These are phyloP conservation scores for Piper longum DNA, from an alignment of 164 flowering plant species.

Conservation along the genomic window DNA sequence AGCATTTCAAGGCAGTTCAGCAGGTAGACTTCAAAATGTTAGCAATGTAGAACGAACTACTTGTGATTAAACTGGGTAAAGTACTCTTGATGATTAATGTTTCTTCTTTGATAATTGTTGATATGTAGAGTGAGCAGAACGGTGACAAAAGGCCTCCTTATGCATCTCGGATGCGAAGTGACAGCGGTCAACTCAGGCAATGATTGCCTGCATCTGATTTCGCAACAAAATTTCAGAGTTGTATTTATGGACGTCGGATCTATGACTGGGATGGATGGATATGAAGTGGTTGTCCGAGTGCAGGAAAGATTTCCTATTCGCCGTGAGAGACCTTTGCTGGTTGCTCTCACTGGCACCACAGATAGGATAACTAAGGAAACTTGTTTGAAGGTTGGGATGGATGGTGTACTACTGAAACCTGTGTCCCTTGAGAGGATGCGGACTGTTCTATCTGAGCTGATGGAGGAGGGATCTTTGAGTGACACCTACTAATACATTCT, in stretches of 20 bases:
- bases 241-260: conserved; percentile 45
- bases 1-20: too few species aligned
- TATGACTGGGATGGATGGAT: conserved; percentile 40
- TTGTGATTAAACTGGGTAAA: neutral
- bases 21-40: too few species aligned
- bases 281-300: conserved; percentile 37
- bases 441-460: conserved; percentile 39
- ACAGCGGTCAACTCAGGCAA: conserved; percentile 39
- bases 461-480: conserved; percentile 33
- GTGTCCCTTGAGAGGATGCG: conserved; percentile 74
- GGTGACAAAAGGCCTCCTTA: conserved; percentile 62
- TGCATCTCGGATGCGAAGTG: conserved; percentile 76
- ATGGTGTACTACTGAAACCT: conserved; percentile 62
- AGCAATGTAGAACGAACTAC: too few species aligned
- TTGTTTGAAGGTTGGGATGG: conserved; percentile 62
- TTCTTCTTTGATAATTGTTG: neutral
- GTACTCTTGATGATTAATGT: neutral
- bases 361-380: conserved; percentile 49
- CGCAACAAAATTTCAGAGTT: conserved; percentile 42
- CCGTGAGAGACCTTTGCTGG: conserved; percentile 48
- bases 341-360: conserved; percentile 50
- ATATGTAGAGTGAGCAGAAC: conserved; percentile 52
- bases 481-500: neutral
- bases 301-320: conserved; percentile 38
- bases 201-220: conserved; percentile 44